Evolutionary conservation across 192 early-diverging fungal genomes (phyloP), one percentile per base, ranked within the genome.

Genomic region (Coemansia sp.): DNA sequence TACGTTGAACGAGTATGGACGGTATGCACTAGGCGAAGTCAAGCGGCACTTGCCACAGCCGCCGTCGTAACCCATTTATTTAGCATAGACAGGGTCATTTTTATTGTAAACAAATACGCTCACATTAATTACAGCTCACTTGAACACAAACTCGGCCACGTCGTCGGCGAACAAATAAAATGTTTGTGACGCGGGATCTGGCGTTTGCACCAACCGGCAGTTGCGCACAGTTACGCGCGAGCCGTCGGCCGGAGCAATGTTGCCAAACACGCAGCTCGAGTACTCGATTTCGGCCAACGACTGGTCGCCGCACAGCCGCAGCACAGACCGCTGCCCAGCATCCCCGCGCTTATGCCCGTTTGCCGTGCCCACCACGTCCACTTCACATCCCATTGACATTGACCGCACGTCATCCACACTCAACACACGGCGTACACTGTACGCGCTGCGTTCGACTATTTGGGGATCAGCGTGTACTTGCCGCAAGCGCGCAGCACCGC

Each of bases 161-260:
- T 35, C 32, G 32, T 35, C 32, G 32, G 32, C 32, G 9, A 8
- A 35, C 7, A 35, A 35, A 35, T 35, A 35, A 1, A 35, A 8
- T 0, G 32, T 35, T 35, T 35, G 32, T 0, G 32, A 8, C 7
- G 32, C 8, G 32, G 32, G 32, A 8, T 35, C 32, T 35, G 32
- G 32, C 7, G 32, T 35, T 35, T 35, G 32, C 32, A 50, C 35
- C 14, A 51, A 59, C 22, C 58, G 38, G 62, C 69, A 71, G 69
- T 68, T 77, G 65, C 69, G 75, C 59, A 77, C 69, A 6, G 69
- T 72, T 23, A 67, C 66, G 35, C 9, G 51, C n/a, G 35, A 17
- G 25, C 75, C 75, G 21, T 48, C 39, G 15, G 41, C 53, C 2
- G 63, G 53, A 11, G 29, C 43, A 32, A 72, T 45, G 29, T 35